A percentile compares a stretch with the other conserved stretches of the same genome.
Conservation (phyloP, 139 green algal genomes). For the Chlorella sorokiniana region DNA sequence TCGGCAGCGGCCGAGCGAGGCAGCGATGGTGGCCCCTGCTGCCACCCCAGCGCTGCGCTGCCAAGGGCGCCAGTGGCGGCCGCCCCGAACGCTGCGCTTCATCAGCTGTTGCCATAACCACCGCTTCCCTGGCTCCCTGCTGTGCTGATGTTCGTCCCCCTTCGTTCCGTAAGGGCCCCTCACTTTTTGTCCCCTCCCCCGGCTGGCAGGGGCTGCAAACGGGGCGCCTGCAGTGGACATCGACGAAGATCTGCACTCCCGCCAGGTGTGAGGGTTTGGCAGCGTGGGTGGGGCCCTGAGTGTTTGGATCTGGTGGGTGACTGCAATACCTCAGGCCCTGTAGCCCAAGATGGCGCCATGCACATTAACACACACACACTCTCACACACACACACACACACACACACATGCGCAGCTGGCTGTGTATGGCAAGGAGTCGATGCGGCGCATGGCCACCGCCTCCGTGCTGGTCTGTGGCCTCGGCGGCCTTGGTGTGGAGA, state of each 20-base stretch:
- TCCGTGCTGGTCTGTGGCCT: constrained; percentile 87
- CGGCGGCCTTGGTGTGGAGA: constrained; percentile 90
- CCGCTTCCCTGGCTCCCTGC: neutral
- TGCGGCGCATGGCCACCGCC: constrained; percentile 84
- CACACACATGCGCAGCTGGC: constrained; percentile 79
- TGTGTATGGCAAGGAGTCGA: constrained; percentile 96
- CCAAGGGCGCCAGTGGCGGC: neutral
- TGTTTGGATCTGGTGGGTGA: too few relatives aligned
- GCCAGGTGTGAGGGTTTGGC: constrained; percentile 40
- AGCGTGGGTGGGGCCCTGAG: neutral
- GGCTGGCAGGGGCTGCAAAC: constrained; percentile 12
- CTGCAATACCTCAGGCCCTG: too few relatives aligned
- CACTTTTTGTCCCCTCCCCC: neutral
- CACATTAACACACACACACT: neutral
- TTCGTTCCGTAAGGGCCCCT: neutral
- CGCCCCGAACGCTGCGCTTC: neutral
- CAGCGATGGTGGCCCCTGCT: too few relatives aligned
- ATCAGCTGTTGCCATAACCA: neutral
- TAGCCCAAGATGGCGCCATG: too few relatives aligned
- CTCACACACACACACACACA: neutral
- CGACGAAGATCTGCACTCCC: constrained; percentile 96
- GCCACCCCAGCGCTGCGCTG: too few relatives aligned
- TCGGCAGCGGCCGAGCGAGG: too few relatives aligned
- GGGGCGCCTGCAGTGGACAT: constrained; percentile 60
- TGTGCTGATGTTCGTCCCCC: too few relatives aligned